A percentile compares a stretch with the other conserved stretches of the same genome.
phyloP scores from a whole-genome alignment of 164 flowering plant genomes.

The Cinnamomum chago region DNA sequence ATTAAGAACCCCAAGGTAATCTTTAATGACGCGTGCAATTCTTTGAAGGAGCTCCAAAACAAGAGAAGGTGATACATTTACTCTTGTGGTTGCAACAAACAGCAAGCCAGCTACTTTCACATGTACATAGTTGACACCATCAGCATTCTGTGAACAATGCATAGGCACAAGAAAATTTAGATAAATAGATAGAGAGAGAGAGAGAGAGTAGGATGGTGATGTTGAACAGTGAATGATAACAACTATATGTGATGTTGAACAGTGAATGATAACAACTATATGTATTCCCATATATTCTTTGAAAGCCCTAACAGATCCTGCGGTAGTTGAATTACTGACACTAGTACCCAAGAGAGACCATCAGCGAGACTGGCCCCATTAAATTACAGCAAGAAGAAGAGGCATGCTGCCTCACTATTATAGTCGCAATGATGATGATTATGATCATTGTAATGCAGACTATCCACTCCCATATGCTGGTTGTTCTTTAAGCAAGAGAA shows the following conservation, averaged over 20 bases:
- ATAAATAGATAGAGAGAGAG: background rate
- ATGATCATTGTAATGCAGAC: too few species aligned
- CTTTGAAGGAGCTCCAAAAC: constrained; percentile 92
- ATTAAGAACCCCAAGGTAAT: constrained; percentile 91
- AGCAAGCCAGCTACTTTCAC: constrained; percentile 91
- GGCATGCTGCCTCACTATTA: too few species aligned
- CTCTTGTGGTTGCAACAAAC: constrained; percentile 95
- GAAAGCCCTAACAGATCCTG: background rate
- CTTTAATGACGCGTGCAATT: constrained; percentile 90
- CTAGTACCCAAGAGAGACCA: background rate
- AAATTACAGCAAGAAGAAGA: too few species aligned
- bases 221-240: background rate
- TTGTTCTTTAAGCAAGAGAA: too few species aligned
- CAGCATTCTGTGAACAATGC: constrained; percentile 57
- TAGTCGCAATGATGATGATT: too few species aligned
- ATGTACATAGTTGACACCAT: constrained; percentile 95
- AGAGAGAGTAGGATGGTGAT: background rate
- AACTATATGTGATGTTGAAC: too few species aligned
- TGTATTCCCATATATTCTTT: background rate
- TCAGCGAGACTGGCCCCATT: background rate
- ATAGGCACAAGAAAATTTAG: constrained; percentile 5
- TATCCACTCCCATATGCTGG: too few species aligned
- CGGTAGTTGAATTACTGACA: background rate
- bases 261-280: too few species aligned
- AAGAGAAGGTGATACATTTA: constrained; percentile 79